Percentiles rank a stretch among this genome's conserved stretches.
Evolutionary conservation across 2,329 filamentous ascomycete species (phyloP).

Genomic region (Penicillium brasilianum): DNA sequence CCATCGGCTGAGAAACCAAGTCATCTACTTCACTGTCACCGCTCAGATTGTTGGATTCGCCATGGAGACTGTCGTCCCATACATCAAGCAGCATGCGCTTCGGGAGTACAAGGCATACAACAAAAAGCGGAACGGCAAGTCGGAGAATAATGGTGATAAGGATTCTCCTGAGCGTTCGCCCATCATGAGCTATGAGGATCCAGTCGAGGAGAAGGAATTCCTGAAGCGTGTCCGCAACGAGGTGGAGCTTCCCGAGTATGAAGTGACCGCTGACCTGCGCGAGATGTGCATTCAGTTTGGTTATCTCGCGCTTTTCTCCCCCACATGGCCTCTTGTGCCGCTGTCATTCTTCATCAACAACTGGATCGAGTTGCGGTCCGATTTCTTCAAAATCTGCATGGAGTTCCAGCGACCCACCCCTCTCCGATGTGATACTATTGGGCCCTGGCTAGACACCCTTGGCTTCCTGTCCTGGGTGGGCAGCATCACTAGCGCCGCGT

Average conservation of each 20-base stretch:
- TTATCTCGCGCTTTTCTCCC: conserved; percentile 89
- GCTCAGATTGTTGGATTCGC: conserved; percentile 90
- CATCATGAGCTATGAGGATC: conserved; percentile 64
- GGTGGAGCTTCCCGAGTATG: conserved; percentile 82
- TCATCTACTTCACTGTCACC: conserved; percentile 96
- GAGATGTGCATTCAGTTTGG: conserved; percentile 94
- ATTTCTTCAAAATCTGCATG: conserved; percentile 93
- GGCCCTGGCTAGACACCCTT: conserved; percentile 88
- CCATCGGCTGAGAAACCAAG: conserved; percentile 80
- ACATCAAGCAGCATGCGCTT: conserved; percentile 78
- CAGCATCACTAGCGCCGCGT: conserved; percentile 81
- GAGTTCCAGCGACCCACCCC: conserved; percentile 89
- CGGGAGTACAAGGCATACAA: conserved; percentile 65
- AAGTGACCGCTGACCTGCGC: conserved; percentile 86
- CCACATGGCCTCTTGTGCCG: conserved; percentile 89
- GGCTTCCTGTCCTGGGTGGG: conserved; percentile 93
- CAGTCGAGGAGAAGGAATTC: conserved; percentile 79
- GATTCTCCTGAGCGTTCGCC: conserved; percentile 34
- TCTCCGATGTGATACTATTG: conserved; percentile 89
- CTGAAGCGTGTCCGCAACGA: conserved; percentile 83
- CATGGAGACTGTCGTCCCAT: conserved; percentile 84
- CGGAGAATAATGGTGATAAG: conserved; percentile 30
- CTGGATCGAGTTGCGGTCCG: conserved; percentile 92
- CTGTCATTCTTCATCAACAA: conserved; percentile 93
- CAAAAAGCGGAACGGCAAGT: conserved; percentile 35